These are phyloP conservation scores for Pseudocercospora cruenta DNA, from an alignment of 2,329 filamentous ascomycete genomes.

Conservation along the genomic window DNA sequence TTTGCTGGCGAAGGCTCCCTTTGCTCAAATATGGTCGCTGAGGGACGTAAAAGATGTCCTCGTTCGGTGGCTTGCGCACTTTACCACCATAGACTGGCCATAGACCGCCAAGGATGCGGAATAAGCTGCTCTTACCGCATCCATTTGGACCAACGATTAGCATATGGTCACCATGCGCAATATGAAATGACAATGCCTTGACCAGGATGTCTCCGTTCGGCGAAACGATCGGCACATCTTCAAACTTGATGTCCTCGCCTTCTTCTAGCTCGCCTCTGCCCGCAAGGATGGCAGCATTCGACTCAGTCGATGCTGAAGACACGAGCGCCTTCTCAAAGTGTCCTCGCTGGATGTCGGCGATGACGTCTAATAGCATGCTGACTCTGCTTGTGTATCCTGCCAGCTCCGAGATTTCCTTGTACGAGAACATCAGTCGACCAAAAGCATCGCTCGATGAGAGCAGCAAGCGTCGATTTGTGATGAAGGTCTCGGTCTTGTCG, in stretches of 20 bases:
- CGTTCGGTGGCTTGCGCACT: conserved; percentile 86
- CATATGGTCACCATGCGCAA: conserved; percentile 84
- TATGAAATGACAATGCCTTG: conserved; percentile 80
- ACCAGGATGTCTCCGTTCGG: conserved; percentile 95
- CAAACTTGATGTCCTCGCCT: conserved; percentile 81
- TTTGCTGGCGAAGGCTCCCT: conserved; percentile 91
- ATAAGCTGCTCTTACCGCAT: conserved; percentile 93
- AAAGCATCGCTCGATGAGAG: conserved; percentile 94
- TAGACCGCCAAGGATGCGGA: conserved; percentile 91
- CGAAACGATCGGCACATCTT: conserved; percentile 90
- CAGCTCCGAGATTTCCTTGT: conserved; percentile 94
- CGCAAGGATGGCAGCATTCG: conserved; percentile 79
- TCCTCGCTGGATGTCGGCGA: conserved; percentile 87
- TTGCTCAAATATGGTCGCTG: conserved; percentile 92
- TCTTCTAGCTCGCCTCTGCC: conserved; percentile 82
- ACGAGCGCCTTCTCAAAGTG: conserved; percentile 97
- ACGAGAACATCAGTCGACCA: conserved; percentile 94
- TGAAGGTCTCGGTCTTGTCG: conserved; percentile 63
- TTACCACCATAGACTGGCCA: conserved; percentile 98
- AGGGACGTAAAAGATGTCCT: conserved; percentile 97
- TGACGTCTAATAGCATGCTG: conserved; percentile 84
- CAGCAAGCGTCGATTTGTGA: conserved; percentile 90
- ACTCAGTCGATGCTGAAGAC: conserved; percentile 79
- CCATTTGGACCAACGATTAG: conserved; percentile 96
- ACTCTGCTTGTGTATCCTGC: conserved; percentile 95